These are phyloP conservation scores for Zasmidium angulare DNA, from an alignment of 2,329 filamentous ascomycete genomes.

Conservation along the genomic window DNA sequence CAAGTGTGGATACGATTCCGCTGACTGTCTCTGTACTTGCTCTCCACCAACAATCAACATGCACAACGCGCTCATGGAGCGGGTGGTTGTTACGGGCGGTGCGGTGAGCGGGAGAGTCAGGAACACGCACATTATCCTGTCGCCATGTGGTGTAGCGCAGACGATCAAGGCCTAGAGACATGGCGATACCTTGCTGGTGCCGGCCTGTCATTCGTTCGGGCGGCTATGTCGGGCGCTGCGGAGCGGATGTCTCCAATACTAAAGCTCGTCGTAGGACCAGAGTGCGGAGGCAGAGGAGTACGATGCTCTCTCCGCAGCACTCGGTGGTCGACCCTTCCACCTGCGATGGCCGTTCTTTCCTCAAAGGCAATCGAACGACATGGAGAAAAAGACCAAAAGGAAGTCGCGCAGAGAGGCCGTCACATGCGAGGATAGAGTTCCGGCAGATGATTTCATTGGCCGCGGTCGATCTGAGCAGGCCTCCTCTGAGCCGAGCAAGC, in stretches of 20 bases:
- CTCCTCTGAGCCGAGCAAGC: slow-evolving; percentile 11
- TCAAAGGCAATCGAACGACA: neutral
- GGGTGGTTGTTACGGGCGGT: slow-evolving; percentile 6
- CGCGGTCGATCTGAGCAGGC: neutral
- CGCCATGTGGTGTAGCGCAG: neutral
- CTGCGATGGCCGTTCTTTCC: neutral
- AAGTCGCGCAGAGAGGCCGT: slow-evolving; percentile 1
- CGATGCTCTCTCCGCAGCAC: slow-evolving; percentile 1
- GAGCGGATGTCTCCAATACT: slow-evolving; percentile 9
- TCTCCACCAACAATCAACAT: neutral
- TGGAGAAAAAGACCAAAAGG: neutral
- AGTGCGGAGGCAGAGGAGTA: slow-evolving; percentile 6
- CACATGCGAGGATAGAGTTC: slow-evolving; percentile 8
- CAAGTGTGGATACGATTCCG: too few relatives aligned
- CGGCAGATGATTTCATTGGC: slow-evolving; percentile 5
- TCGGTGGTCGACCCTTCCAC: neutral
- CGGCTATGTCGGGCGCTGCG: slow-evolving; percentile 18
- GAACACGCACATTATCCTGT: neutral
- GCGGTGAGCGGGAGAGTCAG: slow-evolving; percentile 1
- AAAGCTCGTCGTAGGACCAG: slow-evolving; percentile 9
- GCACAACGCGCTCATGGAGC: neutral
- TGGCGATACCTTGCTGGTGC: neutral
- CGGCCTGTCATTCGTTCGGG: slow-evolving; percentile 9
- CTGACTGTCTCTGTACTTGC: too few relatives aligned
- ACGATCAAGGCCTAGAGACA: neutral